Percentiles rank a stretch among this genome's conserved stretches.
Evolutionary conservation across 2,329 filamentous ascomycete species (phyloP).

Genomic region (Colletotrichum higginsianum): DNA sequence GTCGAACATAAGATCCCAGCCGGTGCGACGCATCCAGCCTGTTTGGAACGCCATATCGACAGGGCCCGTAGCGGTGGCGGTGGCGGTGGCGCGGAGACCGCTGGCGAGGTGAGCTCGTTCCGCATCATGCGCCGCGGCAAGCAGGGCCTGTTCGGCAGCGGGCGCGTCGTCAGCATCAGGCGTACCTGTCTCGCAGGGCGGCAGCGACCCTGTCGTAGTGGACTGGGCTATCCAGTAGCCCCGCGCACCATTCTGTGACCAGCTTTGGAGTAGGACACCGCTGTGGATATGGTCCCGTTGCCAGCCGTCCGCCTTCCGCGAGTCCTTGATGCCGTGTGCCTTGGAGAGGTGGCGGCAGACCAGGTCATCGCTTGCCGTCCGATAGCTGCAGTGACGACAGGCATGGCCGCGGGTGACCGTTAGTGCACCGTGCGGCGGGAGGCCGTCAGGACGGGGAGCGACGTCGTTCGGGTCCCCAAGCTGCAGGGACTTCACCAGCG

Average conservation of each 20-base stretch:
- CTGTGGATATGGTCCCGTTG: not conserved
- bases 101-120: slow-evolving; percentile 9
- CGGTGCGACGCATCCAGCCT: slow-evolving; percentile 8
- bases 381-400: not conserved
- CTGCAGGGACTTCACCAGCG: not conserved
- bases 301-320: not conserved
- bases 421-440: not conserved
- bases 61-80: not conserved
- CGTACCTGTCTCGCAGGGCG: not conserved
- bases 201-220: not conserved
- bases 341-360: not conserved
- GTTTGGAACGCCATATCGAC: slow-evolving; percentile 6
- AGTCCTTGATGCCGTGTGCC: slow-evolving; percentile 1
- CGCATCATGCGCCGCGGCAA: not conserved
- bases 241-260: slow-evolving; percentile 1
- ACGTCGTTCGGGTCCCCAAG: not conserved
- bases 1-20: slow-evolving; percentile 11
- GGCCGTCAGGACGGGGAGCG: not conserved
- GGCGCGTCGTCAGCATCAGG: not conserved
- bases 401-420: not conserved
- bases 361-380: not conserved
- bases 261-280: slow-evolving; percentile 6
- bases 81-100: not conserved
- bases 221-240: slow-evolving; percentile 5
- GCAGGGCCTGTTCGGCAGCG: slow-evolving; percentile 12